Conservation (phyloP, 139 green algal genomes). For the Chlorella vulgaris region DNA sequence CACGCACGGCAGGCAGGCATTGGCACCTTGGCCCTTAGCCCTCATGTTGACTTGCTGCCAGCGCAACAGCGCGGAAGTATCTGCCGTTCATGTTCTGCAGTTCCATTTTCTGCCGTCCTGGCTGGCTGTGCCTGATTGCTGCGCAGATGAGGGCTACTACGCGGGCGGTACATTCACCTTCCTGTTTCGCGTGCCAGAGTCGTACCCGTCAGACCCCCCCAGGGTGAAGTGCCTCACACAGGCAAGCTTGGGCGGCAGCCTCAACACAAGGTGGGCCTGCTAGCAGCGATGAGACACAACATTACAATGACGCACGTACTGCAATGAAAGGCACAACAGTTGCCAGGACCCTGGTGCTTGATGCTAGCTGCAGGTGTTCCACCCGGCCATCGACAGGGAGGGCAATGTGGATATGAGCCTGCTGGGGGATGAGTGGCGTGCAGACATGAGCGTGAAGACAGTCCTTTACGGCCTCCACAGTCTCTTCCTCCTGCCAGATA, state of each 20-base stretch:
- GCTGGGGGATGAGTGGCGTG: slow-evolving; percentile 15
- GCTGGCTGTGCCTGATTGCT: no score
- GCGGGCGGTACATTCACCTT: slow-evolving; percentile 20
- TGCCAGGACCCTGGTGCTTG: no score
- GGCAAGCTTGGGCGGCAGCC: neutral
- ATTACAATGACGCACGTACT: no score
- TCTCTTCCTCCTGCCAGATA: slow-evolving; percentile 30
- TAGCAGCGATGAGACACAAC: neutral
- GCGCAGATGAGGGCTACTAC: slow-evolving; percentile 35
- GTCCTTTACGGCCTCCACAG: slow-evolving; percentile 17
- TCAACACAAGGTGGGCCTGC: neutral
- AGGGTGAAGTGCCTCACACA: slow-evolving; percentile 21
- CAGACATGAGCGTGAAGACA: slow-evolving; percentile 25
- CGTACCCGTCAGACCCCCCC: slow-evolving; percentile 20
- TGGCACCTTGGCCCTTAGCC: neutral
- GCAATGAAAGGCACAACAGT: no score
- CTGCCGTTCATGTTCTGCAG: no score
- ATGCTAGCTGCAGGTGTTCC: slow-evolving; percentile 42
- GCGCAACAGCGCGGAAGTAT: neutral
- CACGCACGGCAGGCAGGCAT: neutral
- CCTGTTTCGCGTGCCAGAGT: slow-evolving; percentile 13
- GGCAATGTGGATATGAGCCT: slow-evolving; percentile 28
- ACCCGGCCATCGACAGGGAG: slow-evolving; percentile 21
- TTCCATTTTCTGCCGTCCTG: no score
- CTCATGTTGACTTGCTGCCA: neutral